Base-by-base conservation (phyloP, 306 rosid genomes). In the Sicyos edulis region DNA sequence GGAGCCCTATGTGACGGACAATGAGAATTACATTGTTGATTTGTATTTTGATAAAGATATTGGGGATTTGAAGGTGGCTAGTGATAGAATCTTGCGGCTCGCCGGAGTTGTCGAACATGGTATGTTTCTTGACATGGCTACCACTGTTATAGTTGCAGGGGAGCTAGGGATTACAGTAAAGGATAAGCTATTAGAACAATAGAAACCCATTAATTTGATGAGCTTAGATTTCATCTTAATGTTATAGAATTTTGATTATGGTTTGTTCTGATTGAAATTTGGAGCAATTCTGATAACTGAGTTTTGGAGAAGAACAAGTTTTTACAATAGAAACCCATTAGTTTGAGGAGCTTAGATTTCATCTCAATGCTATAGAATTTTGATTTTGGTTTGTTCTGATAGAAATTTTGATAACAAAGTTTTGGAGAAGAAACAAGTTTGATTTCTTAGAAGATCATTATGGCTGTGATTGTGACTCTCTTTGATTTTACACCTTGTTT, bases 21-120 rank as follows among this genome's bases (percentile, higher is more conserved):
- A 91, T 70, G 85, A 88, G 29, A 91, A 91, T 54, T 89, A 78
- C 65, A 77, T 91, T 4, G 82, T 91, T 26, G 97, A 91, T 74
- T 79, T 91, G 84, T 88, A 87, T 82, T 85, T 91, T 42, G 10
- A 83, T 45, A 65, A 63, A 54, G 87, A 82, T 67, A 84, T 91
- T 37, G 97, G 97, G 45, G 96, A 91, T 85, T 84, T 91, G 80
- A 84, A 83, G 82, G 87, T 60, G 29, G 96, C 97, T 0, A 88
- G 91, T n/a, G 96, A 89, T 10, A 80, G 83, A 0, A 89, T 91
- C 80, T 71, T 87, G 82, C 81, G 83, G 67, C 87, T 87, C 53
- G 77, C 96, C 0, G 97, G 97, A 7, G 96, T 89, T 42, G 97
- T 87, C 7, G 96, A 91, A 84, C 97, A 91, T 73, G 96, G 96